These are phyloP conservation scores for Phytopythium oedochilum DNA, from an alignment of 352 stramenopile species.

Conservation along the genomic window DNA sequence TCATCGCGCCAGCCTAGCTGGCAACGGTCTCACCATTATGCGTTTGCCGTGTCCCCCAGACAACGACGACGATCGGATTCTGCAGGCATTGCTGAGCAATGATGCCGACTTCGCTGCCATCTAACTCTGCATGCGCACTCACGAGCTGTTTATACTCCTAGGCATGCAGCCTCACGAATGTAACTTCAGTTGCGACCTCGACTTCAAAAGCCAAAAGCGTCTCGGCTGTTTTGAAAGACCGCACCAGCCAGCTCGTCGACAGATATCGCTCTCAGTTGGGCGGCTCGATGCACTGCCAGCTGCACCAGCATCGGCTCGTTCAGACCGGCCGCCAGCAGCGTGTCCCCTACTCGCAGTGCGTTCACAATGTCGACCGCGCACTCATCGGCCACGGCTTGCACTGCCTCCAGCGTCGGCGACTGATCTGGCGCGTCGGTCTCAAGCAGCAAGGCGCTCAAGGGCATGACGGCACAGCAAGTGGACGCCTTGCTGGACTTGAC, in stretches of 20 bases:
- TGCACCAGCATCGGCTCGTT: constrained; percentile 57
- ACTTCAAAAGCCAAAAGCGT: constrained; percentile 29
- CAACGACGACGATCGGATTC: constrained; percentile 32
- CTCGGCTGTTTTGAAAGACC: constrained; percentile 33
- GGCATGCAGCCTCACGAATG: background rate
- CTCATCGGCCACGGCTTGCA: background rate
- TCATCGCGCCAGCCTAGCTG: no score
- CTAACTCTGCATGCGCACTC: constrained; percentile 12
- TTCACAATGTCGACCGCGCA: background rate
- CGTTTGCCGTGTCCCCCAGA: background rate
- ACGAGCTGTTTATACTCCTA: no score
- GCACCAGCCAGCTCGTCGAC: constrained; percentile 25
- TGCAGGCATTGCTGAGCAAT: constrained; percentile 54
- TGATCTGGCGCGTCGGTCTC: constrained; percentile 79
- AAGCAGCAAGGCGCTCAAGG: constrained; percentile 44
- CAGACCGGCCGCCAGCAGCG: constrained; percentile 11
- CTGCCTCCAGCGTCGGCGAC: constrained; percentile 18
- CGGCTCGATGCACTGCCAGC: constrained; percentile 36
- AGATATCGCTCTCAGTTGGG: constrained; percentile 26
- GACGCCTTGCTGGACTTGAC: constrained; percentile 29
- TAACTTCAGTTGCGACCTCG: background rate
- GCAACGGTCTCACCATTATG: no score
- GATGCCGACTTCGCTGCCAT: constrained; percentile 45
- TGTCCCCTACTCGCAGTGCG: background rate
- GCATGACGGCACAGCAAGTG: constrained; percentile 32